phyloP scores from a whole-genome alignment of 345 rosid genomes.

The Hibiscus tridactylites region DNA sequence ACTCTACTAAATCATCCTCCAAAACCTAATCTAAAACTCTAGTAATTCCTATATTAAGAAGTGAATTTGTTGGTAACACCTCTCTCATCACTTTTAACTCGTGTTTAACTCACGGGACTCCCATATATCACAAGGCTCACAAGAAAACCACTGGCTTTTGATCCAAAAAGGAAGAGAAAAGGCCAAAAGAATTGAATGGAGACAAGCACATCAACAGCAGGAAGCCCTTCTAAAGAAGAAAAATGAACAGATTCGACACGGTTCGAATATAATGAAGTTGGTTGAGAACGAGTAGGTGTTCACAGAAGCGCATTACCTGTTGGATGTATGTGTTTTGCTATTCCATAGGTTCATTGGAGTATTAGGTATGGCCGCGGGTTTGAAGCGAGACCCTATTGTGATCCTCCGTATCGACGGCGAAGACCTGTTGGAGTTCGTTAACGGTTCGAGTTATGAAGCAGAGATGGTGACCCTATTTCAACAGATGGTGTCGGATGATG shows the following conservation, averaged over 20 bases:
- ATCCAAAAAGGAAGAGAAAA: not conserved
- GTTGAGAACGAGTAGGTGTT: conserved; percentile 74
- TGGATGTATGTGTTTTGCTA: too few species aligned
- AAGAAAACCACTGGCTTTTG: conserved; percentile 9
- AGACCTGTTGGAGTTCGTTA: conserved; percentile 76
- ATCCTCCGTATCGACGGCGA: conserved; percentile 96
- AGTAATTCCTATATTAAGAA: too few species aligned
- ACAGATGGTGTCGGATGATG: conserved; percentile 26
- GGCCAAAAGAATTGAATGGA: conserved; percentile 21
- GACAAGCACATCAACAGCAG: conserved; percentile 12
- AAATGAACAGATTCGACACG: conserved; percentile 60
- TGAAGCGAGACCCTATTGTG: conserved; percentile 88
- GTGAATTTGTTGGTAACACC: too few species aligned
- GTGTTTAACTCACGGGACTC: too few species aligned
- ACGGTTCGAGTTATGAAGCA: conserved; percentile 54
- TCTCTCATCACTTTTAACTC: too few species aligned
- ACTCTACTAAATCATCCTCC: too few species aligned
- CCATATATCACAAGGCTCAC: conserved; percentile 4
- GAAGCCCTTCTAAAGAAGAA: conserved; percentile 4
- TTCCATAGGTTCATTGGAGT: conserved; percentile 5
- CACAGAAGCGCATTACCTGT: too few species aligned
- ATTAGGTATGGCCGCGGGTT: conserved; percentile 91
- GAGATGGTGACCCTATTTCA: conserved; percentile 57
- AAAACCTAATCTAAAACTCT: too few species aligned
- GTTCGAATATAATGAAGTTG: conserved; percentile 82